Evolutionary conservation across 495 filamentous ascomycete species (phyloP).

Genomic region (Amphirosellinia nigrospora): DNA sequence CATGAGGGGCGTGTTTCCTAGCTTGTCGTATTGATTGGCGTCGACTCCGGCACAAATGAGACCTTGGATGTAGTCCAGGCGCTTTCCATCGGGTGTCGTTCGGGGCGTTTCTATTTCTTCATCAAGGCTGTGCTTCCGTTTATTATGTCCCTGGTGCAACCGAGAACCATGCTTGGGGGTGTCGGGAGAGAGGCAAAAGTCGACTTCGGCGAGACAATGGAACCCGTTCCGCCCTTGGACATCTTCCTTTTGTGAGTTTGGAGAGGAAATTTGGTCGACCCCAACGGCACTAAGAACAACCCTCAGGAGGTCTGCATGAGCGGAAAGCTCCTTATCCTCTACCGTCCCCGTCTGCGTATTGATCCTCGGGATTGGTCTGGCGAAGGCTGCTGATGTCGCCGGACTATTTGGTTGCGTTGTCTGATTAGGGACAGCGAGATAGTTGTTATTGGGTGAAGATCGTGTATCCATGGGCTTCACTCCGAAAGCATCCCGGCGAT

Average conservation of each 20-base stretch:
- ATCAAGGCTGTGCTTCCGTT: slow-evolving; percentile 37
- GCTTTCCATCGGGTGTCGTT: slow-evolving; percentile 9
- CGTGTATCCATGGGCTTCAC: slow-evolving; percentile 28
- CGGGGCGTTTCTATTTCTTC: slow-evolving; percentile 26
- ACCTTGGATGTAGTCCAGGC: slow-evolving; percentile 42
- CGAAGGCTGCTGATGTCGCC: not conserved
- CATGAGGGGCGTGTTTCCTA: slow-evolving; percentile 53
- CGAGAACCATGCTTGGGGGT: slow-evolving; percentile 13
- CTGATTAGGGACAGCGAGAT: not conserved
- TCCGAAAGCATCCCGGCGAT: slow-evolving; percentile 49
- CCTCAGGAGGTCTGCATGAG: slow-evolving; percentile 43
- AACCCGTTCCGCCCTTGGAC: slow-evolving; percentile 53
- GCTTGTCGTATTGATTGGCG: slow-evolving; percentile 51
- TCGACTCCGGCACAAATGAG: slow-evolving; percentile 46
- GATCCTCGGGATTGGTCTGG: slow-evolving; percentile 12
- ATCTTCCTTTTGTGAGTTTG: slow-evolving; percentile 45
- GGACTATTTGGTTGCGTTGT: not conserved
- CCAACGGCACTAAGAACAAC: slow-evolving; percentile 36
- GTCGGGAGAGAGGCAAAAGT: slow-evolving; percentile 24
- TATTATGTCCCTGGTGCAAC: slow-evolving; percentile 18
- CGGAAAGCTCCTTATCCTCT: slow-evolving; percentile 25
- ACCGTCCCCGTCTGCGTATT: slow-evolving; percentile 13
- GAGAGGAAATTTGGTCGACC: slow-evolving; percentile 33
- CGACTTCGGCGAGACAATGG: slow-evolving; percentile 56
- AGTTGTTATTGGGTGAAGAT: not conserved